A percentile compares a stretch with the other conserved stretches of the same genome.
phyloP scores from a whole-genome alignment of 2,329 filamentous ascomycete genomes.

The Aphanoascus verrucosus region DNA sequence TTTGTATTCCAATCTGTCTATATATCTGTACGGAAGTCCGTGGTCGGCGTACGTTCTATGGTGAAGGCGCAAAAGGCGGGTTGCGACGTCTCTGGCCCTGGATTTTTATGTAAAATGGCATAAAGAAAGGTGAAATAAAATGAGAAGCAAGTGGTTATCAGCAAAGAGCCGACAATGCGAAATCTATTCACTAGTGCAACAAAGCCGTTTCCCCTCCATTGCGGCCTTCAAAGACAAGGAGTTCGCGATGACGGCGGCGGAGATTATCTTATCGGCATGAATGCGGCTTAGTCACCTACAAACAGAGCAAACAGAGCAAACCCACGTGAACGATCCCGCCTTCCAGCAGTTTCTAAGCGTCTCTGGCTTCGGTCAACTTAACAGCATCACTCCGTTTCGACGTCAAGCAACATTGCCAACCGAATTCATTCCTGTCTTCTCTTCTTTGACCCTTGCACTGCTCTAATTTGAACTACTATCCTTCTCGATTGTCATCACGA shows the following conservation, averaged over 20 bases:
- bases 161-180: too few species aligned
- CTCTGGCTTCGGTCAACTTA: conserved; percentile 10
- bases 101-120: too few species aligned
- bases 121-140: too few species aligned
- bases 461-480: conserved; percentile 12
- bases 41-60: neutral
- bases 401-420: conserved; percentile 7
- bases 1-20: neutral
- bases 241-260: neutral
- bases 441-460: conserved; percentile 11
- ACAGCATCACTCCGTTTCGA: conserved; percentile 10
- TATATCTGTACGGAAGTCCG: neutral
- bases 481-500: conserved; percentile 11
- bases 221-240: too few species aligned
- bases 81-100: too few species aligned
- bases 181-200: neutral
- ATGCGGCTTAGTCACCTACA: neutral
- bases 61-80: too few species aligned
- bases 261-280: conserved; percentile 7
- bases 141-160: too few species aligned
- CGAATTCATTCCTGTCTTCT: neutral
- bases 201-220: neutral
- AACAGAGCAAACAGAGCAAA: conserved; percentile 3
- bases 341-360: conserved; percentile 36
- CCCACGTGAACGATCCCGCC: conserved; percentile 8